phyloP scores from a whole-genome alignment of 2,329 filamentous ascomycete genomes.

The Penicillium sp. region DNA sequence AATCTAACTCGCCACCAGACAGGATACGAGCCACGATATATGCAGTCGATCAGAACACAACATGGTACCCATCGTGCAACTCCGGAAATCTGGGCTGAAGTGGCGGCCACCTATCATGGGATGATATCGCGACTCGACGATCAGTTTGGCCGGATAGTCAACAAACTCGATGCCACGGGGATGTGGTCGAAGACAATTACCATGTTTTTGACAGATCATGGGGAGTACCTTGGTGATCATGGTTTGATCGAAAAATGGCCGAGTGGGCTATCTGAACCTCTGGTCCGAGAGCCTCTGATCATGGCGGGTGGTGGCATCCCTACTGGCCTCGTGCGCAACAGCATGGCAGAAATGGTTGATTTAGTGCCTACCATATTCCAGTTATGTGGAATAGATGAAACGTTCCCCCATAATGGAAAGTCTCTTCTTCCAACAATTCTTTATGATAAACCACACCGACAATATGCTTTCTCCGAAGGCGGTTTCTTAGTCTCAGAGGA shows the following conservation, averaged over 20 bases:
- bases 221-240: conserved; percentile 54
- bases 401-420: conserved; percentile 47
- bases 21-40: conserved; percentile 50
- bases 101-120: conserved; percentile 53
- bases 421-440: conserved; percentile 39
- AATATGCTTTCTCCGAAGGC: conserved; percentile 51
- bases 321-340: conserved; percentile 34
- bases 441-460: conserved; percentile 33
- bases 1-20: conserved; percentile 30
- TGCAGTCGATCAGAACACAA: conserved; percentile 40
- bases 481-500: conserved; percentile 52
- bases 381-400: conserved; percentile 42
- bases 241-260: conserved; percentile 57
- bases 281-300: conserved; percentile 51
- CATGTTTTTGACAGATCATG: conserved; percentile 40
- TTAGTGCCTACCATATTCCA: conserved; percentile 51
- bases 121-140: conserved; percentile 54
- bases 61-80: conserved; percentile 49
- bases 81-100: conserved; percentile 48
- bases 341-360: conserved; percentile 53
- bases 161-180: conserved; percentile 33
- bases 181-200: conserved; percentile 48
- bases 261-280: conserved; percentile 47
- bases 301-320: conserved; percentile 49
- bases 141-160: conserved; percentile 48